Percentiles rank a stretch among this genome's conserved stretches.
Conservation (phyloP, 371 early-diverging fungal species). For the Syncephalastrum sp. region DNA sequence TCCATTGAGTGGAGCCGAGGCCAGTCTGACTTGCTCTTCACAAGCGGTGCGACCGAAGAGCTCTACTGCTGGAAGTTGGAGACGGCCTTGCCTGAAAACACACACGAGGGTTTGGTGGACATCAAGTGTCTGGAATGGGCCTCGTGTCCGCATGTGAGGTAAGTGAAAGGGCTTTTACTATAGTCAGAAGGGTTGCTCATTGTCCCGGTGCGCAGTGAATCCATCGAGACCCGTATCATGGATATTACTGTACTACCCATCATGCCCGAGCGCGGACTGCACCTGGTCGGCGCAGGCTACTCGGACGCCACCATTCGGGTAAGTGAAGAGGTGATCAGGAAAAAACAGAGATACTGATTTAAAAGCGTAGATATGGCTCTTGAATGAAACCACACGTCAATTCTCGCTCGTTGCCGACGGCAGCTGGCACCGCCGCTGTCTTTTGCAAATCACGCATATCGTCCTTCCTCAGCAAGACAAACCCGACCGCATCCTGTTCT, state of each 20-base stretch:
- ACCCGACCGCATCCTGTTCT: conserved; percentile 42
- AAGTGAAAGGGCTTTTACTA: conserved; percentile 11
- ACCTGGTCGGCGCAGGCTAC: conserved; percentile 58
- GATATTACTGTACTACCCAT: conserved; percentile 48
- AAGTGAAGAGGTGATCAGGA: conserved; percentile 3
- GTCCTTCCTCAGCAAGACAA: conserved; percentile 8
- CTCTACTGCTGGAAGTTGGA: conserved; percentile 57
- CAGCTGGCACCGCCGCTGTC: conserved; percentile 59
- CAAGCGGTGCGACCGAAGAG: conserved; percentile 56
- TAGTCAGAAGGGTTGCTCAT: neutral
- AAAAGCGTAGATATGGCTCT: conserved; percentile 42
- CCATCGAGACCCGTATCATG: conserved; percentile 61
- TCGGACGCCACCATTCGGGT: conserved; percentile 61
- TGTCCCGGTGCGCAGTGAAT: conserved; percentile 24
- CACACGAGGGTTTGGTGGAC: conserved; percentile 8
- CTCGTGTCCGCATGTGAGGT: conserved; percentile 47
- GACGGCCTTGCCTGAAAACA: conserved; percentile 3
- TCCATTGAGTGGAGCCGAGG: conserved; percentile 38
- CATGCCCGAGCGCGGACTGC: conserved; percentile 32
- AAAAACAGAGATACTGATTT: neutral
- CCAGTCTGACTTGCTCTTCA: conserved; percentile 37
- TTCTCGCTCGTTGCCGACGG: conserved; percentile 55
- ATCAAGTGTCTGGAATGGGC: conserved; percentile 55
- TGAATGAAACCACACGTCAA: conserved; percentile 47
- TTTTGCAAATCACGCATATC: conserved; percentile 52